Base-by-base conservation (phyloP, 306 rosid genomes). In the Casuarina equisetifolia region DNA sequence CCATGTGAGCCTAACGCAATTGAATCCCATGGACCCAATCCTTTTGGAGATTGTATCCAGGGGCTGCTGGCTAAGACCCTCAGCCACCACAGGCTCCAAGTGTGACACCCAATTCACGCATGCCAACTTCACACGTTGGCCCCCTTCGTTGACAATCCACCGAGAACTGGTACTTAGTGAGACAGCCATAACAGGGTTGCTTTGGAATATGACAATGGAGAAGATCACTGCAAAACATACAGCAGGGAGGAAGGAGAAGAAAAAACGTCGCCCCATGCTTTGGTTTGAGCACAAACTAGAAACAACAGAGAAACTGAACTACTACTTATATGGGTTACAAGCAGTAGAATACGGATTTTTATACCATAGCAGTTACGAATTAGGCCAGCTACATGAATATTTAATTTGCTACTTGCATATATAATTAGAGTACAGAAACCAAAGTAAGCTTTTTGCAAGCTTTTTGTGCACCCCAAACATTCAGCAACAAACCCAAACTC, bases 1-100 rank as follows among this genome's bases (percentile, higher is more conserved):
- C 97, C 97, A 95, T 66, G 98, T 92, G 50, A 95, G 93, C 73
- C 98, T 86, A 6, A 95, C 98, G 79, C 98, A 95, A 84, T 95
- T 95, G 78, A 95, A 92, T 35, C 98, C 98, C 84, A 92, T 79
- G 9, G 88, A 76, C 38, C 66, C 71, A 12, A 95, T 85, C 1
- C 77, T 80, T 16, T 46, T 51, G 0, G 97, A 82, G 25, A 95
- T 88, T 36, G 45, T 79, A 46, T 87, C 97, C 72, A 91, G 19
- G 0, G 97, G 97, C 79, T 87, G 84, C 79, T 88, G 92, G 78
- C 89, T 90, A 0, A 95, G 95, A 6, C 98, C 98, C 74, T 95
- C 98, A 0, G 98, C 93, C 49, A 92, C 93, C 57, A 88, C 77
- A 17, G 86, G 48, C 2, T 89, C 95, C 48, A 95, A 82, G 80